Percentiles rank a stretch among this genome's conserved stretches.
These are phyloP conservation scores for Populus hybrid DNA, from an alignment of 441 rosid genomes.

Conservation along the genomic window DNA sequence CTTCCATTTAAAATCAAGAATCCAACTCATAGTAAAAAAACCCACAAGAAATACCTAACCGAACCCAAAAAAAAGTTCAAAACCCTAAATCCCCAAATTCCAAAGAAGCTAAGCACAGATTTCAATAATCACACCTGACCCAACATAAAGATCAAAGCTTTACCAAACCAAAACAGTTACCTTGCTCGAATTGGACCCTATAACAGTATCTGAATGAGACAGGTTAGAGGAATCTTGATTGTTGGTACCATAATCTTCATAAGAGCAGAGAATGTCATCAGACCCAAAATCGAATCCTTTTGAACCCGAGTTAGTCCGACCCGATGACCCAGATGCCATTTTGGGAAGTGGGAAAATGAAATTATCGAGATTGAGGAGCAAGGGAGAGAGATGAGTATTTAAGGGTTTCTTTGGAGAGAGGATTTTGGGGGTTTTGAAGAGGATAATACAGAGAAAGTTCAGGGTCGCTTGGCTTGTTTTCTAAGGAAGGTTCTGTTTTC, in stretches of 20 bases:
- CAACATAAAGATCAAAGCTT: not conserved
- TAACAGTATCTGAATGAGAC: slow-evolving; percentile 48
- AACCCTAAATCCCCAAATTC: not conserved
- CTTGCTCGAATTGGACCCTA: slow-evolving; percentile 43
- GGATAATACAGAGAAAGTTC: slow-evolving; percentile 1
- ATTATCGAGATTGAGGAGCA: not conserved
- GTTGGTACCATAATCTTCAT: slow-evolving; percentile 63
- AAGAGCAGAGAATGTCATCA: slow-evolving; percentile 93
- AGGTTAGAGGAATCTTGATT: slow-evolving; percentile 67
- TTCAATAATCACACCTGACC: not conserved
- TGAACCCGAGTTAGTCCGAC: slow-evolving; percentile 56
- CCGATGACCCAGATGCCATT: slow-evolving; percentile 88
- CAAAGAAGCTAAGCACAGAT: not conserved
- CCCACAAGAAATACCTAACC: not conserved
- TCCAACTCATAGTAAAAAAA: too few relatives aligned
- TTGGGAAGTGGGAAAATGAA: not conserved
- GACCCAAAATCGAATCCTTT: slow-evolving; percentile 86
- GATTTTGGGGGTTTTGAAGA: not conserved
- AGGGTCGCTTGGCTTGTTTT: slow-evolving; percentile 10
- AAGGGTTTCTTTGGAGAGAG: not conserved
- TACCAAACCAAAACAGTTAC: slow-evolving; percentile 22
- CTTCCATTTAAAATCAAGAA: not conserved
- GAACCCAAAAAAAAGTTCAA: not conserved
- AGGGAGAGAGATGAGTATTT: not conserved
- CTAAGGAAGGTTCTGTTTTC: slow-evolving; percentile 6